A percentile compares a stretch with the other conserved stretches of the same genome.
Evolutionary conservation across 2,329 filamentous ascomycete genomes (phyloP).

Genomic region (Xylaria sp.): DNA sequence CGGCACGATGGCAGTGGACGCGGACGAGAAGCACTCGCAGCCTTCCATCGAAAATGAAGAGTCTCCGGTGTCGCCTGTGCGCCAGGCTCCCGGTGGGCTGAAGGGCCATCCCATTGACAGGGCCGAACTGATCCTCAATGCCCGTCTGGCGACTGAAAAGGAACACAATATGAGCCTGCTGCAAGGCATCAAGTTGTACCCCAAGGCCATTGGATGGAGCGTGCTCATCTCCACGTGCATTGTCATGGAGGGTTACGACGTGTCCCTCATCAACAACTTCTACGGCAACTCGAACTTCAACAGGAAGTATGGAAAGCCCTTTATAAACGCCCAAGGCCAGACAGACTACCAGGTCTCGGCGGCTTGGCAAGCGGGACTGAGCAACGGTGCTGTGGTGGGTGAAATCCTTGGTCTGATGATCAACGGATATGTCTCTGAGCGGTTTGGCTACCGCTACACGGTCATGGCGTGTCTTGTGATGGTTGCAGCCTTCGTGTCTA

Average conservation of each 20-base stretch:
- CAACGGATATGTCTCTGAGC: slow-evolving; percentile 61
- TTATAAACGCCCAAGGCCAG: slow-evolving; percentile 35
- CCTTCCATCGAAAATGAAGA: too few relatives aligned
- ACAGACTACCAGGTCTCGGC: slow-evolving; percentile 50
- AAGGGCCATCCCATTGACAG: slow-evolving; percentile 20
- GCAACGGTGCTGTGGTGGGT: slow-evolving; percentile 46
- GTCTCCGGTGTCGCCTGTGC: background rate
- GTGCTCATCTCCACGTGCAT: slow-evolving; percentile 86
- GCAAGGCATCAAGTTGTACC: slow-evolving; percentile 76
- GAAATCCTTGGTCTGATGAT: slow-evolving; percentile 62
- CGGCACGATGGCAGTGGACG: slow-evolving; percentile 15
- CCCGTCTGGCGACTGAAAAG: slow-evolving; percentile 50
- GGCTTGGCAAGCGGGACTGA: slow-evolving; percentile 57
- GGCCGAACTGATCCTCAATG: slow-evolving; percentile 40
- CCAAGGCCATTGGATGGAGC: slow-evolving; percentile 80
- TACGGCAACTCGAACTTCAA: slow-evolving; percentile 57
- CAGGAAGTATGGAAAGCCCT: slow-evolving; percentile 49
- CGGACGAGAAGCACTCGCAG: slow-evolving; percentile 10
- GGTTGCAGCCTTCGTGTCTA: slow-evolving; percentile 53
- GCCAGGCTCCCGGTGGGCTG: slow-evolving; percentile 8
- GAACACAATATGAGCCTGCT: slow-evolving; percentile 66
- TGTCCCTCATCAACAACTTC: slow-evolving; percentile 77
- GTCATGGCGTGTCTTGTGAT: slow-evolving; percentile 53
- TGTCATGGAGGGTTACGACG: slow-evolving; percentile 85
- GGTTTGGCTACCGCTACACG: slow-evolving; percentile 62